Evolutionary conservation across 192 early-diverging fungal genomes (phyloP), one percentile per base, ranked within the genome.

Genomic region (Mortierella alpina): DNA sequence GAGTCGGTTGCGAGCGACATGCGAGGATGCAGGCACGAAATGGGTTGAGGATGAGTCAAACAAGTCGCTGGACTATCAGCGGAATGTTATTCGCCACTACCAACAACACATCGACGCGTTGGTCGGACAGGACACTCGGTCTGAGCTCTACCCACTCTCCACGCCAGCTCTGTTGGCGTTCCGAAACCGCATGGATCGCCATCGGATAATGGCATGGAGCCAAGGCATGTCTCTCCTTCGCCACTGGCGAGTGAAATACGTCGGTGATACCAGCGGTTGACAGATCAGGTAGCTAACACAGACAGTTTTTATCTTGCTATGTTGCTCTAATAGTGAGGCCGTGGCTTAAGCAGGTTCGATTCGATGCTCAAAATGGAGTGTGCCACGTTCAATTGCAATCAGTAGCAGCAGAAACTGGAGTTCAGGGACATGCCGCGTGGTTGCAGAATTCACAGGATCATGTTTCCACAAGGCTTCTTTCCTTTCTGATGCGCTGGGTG

Each of bases 21-120:
- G 84, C 56, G 52, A 70, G 20, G 63, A 60, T 2, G 73, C 66
- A 42, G 72, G 73, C 1, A 71, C 69, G 0, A 61, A 42, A 44
- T 85, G 80, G 79, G 71, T 85, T 18, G 80, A 85, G 59, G 84
- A 85, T 50, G 70, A 73, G 11, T 78, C 84, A 20, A 85, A 85
- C 63, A 44, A 41, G 44, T 85, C 84, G 5, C 40, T 67, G 5
- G 71, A 78, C 39, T 73, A 85, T 78, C 80, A 85, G 60, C 64
- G 84, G 14, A 85, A 85, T 67, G 75, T 78, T 22, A 77, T 85
- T 23, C 69, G 84, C 11, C 70, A 80, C 47, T 68, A 63, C 49
- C 73, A 68, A 46, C 74, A 74, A 39, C 56, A 71, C 18, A 50
- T 68, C 9, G 67, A 71, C 44, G 51, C 15, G 31, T 13, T 20